These are phyloP conservation scores for Apiotrichum mycotoxinovorans DNA, from an alignment of 1,284 basidiomycete species.

Conservation along the genomic window DNA sequence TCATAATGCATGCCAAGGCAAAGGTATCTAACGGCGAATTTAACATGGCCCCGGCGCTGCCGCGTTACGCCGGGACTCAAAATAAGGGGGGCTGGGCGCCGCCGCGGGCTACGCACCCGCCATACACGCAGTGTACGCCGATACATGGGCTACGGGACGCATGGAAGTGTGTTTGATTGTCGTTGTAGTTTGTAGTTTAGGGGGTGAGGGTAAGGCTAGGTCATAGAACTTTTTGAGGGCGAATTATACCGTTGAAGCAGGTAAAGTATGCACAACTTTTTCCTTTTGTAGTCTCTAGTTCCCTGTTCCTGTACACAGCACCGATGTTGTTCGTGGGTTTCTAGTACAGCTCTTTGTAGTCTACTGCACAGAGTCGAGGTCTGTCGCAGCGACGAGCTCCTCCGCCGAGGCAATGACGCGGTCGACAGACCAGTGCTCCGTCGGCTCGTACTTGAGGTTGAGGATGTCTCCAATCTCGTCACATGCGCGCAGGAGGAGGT, in stretches of 20 bases:
- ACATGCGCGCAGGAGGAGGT: slow-evolving; percentile 77
- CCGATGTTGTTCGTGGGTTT: too few relatives aligned
- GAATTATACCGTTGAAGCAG: too few relatives aligned
- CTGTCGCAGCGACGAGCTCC: slow-evolving; percentile 62
- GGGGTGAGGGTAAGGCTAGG: too few relatives aligned
- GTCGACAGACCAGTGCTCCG: slow-evolving; percentile 77
- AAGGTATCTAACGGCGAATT: slow-evolving; percentile 1
- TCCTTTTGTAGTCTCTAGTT: too few relatives aligned
- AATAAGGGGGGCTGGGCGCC: background rate
- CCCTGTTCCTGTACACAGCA: too few relatives aligned
- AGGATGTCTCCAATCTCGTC: slow-evolving; percentile 88
- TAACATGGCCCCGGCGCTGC: background rate
- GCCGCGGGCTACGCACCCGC: background rate
- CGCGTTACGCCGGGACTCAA: background rate
- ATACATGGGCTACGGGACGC: too few relatives aligned
- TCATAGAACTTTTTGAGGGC: too few relatives aligned
- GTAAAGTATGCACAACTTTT: too few relatives aligned
- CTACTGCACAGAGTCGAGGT: slow-evolving; percentile 18
- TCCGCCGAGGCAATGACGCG: slow-evolving; percentile 70
- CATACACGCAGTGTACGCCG: background rate
- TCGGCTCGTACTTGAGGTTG: slow-evolving; percentile 71
- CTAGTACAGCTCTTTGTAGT: too few relatives aligned
- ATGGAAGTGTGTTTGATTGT: too few relatives aligned
- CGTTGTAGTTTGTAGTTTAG: too few relatives aligned
- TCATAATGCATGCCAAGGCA: slow-evolving; percentile 1